Conservation (phyloP, 1,139 yeast species). For the Magnusiomyces suaveolens region DNA sequence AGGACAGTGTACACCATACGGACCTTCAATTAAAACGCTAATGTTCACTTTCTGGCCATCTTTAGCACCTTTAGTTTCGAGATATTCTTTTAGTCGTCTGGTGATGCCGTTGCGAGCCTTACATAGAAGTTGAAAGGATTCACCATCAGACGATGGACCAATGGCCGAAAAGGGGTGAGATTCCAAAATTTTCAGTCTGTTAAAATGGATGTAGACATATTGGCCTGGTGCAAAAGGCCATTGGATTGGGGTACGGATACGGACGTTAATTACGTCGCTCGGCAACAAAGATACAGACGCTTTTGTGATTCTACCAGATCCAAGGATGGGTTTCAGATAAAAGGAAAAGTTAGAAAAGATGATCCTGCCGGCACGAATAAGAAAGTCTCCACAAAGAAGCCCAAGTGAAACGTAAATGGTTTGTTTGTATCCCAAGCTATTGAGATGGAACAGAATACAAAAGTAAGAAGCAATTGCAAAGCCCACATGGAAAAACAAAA, state of each 20-base stretch:
- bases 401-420: slow-evolving; percentile 35
- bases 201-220: slow-evolving; percentile 50
- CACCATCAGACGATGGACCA: slow-evolving; percentile 28
- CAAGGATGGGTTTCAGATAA: slow-evolving; percentile 25
- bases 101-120: slow-evolving; percentile 34
- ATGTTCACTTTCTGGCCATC: slow-evolving; percentile 21
- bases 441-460: slow-evolving; percentile 43
- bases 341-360: slow-evolving; percentile 36
- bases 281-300: slow-evolving; percentile 34
- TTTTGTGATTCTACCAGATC: slow-evolving; percentile 26
- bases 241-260: slow-evolving; percentile 28
- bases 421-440: slow-evolving; percentile 41
- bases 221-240: slow-evolving; percentile 53
- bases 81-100: slow-evolving; percentile 22
- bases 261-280: slow-evolving; percentile 26
- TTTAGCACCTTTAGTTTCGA: slow-evolving; percentile 19
- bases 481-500: slow-evolving; percentile 38
- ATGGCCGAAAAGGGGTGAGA: slow-evolving; percentile 63
- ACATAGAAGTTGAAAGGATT: slow-evolving; percentile 32
- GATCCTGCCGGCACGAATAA: slow-evolving; percentile 33
- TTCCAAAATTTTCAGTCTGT: slow-evolving; percentile 37
- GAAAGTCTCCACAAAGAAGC: slow-evolving; percentile 38
- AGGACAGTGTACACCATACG: slow-evolving; percentile 50
- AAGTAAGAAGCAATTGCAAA: slow-evolving; percentile 37
- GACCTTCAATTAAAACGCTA: slow-evolving; percentile 50